A percentile compares a stretch with the other conserved stretches of the same genome.
phyloP scores from a whole-genome alignment of 2,329 filamentous ascomycete species.

The Reticulascus tulasneorum region DNA sequence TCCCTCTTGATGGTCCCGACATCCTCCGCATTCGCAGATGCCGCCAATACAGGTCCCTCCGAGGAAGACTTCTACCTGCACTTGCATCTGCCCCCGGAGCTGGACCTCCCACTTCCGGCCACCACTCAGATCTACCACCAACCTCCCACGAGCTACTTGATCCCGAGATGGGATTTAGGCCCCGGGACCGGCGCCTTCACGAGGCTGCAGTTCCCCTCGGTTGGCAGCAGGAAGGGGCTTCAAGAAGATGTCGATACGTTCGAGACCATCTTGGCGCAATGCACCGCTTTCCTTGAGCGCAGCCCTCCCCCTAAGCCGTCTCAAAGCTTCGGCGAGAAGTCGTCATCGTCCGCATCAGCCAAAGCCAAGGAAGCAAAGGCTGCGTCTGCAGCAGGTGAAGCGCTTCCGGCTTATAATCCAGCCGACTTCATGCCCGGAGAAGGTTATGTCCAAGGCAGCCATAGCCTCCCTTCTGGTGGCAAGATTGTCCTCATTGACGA shows the following conservation, averaged over 20 bases:
- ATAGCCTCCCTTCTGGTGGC: constrained; percentile 52
- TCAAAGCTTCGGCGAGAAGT: constrained; percentile 14
- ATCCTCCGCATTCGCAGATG: constrained; percentile 63
- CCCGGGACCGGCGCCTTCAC: constrained; percentile 88
- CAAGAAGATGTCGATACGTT: constrained; percentile 96
- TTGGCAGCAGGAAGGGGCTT: constrained; percentile 66
- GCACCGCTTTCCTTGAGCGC: constrained; percentile 89
- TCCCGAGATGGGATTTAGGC: constrained; percentile 91
- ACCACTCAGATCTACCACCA: constrained; percentile 98
- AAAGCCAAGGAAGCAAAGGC: constrained; percentile 33
- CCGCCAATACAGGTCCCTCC: constrained; percentile 60
- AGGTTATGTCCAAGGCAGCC: constrained; percentile 64
- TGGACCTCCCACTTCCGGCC: constrained; percentile 88
- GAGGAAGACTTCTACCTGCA: constrained; percentile 97
- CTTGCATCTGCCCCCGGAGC: constrained; percentile 87
- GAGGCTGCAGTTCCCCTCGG: constrained; percentile 79
- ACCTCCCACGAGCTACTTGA: constrained; percentile 86
- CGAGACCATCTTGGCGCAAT: constrained; percentile 96
- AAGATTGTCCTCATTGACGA: constrained; percentile 93
- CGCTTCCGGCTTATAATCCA: constrained; percentile 70
- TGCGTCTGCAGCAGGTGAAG: constrained; percentile 31
- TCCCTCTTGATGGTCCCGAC: constrained; percentile 96
- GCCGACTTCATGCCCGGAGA: constrained; percentile 75
- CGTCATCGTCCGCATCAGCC: constrained; percentile 19
- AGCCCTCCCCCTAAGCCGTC: constrained; percentile 56